Conservation (phyloP, 495 filamentous ascomycete genomes). For the Penicillium canescens region DNA sequence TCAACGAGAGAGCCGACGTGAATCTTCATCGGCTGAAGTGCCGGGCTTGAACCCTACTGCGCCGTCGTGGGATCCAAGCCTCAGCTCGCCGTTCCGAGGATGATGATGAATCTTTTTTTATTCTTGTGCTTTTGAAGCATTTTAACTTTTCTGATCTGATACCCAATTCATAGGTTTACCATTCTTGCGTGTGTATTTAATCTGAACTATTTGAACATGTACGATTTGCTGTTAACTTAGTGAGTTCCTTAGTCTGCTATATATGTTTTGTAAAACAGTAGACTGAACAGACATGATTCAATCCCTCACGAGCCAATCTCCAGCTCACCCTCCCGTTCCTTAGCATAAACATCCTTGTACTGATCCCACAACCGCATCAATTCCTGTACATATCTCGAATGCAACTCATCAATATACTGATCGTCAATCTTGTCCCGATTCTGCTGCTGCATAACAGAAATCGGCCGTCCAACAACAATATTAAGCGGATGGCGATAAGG, state of each 20-base stretch:
- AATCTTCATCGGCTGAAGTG: conserved; percentile 34
- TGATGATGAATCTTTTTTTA: conserved; percentile 11
- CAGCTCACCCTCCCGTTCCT: conserved; percentile 69
- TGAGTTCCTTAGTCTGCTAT: background rate
- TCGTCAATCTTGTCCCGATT: conserved; percentile 58
- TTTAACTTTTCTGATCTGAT: conserved; percentile 26
- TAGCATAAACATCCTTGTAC: conserved; percentile 85
- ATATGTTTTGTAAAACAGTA: background rate
- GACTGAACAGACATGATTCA: background rate
- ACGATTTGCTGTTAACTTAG: conserved; percentile 4
- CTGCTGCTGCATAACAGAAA: conserved; percentile 63
- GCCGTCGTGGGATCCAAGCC: conserved; percentile 1
- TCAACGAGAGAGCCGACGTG: conserved; percentile 36
- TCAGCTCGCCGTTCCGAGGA: conserved; percentile 13
- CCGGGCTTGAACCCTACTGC: conserved; percentile 28
- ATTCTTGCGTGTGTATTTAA: conserved; percentile 11
- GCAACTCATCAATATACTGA: conserved; percentile 76
- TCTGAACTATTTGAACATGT: conserved; percentile 1
- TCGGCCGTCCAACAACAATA: conserved; percentile 81
- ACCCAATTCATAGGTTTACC: conserved; percentile 24
- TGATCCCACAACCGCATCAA: conserved; percentile 79
- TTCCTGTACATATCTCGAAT: conserved; percentile 76
- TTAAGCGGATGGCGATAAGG: conserved; percentile 87
- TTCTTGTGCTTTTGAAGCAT: conserved; percentile 10
- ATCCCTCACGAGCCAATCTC: conserved; percentile 67